These are phyloP conservation scores for Knoxia roxburghii DNA, from an alignment of 257 asterid species.

Conservation along the genomic window DNA sequence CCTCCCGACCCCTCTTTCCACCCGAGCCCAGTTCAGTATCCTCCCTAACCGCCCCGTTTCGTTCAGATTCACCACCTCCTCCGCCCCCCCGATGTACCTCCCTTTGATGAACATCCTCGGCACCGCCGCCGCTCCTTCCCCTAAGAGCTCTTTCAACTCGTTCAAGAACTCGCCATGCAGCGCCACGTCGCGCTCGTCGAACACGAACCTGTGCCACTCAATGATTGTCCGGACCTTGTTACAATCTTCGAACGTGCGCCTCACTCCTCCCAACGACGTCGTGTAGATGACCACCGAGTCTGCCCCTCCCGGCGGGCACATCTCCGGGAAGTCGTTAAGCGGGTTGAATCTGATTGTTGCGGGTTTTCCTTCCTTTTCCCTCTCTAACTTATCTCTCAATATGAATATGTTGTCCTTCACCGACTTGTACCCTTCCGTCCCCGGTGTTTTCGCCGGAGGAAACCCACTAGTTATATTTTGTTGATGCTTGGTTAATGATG, in stretches of 20 bases:
- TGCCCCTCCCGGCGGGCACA: slow-evolving; percentile 70
- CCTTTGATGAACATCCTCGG: slow-evolving; percentile 93
- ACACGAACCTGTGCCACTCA: slow-evolving; percentile 69
- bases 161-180: slow-evolving; percentile 55
- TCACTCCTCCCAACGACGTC: slow-evolving; percentile 81
- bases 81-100: slow-evolving; percentile 77
- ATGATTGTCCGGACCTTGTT: slow-evolving; percentile 51
- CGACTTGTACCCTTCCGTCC: slow-evolving; percentile 32
- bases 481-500: slow-evolving; percentile 11
- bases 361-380: slow-evolving; percentile 58
- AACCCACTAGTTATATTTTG: background rate
- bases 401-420: slow-evolving; percentile 75
- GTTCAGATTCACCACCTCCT: slow-evolving; percentile 64
- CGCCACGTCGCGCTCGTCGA: slow-evolving; percentile 83
- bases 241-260: slow-evolving; percentile 83
- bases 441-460: background rate
- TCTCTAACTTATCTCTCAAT: slow-evolving; percentile 50
- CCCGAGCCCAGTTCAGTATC: slow-evolving; percentile 69
- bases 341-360: slow-evolving; percentile 47
- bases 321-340: slow-evolving; percentile 58
- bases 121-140: slow-evolving; percentile 48
- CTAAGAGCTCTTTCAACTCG: slow-evolving; percentile 56
- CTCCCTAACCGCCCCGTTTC: slow-evolving; percentile 65
- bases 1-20: slow-evolving; percentile 87
- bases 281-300: slow-evolving; percentile 80